Evolutionary conservation across 345 rosid genomes (phyloP).

Genomic region (Clarkia xantiana): DNA sequence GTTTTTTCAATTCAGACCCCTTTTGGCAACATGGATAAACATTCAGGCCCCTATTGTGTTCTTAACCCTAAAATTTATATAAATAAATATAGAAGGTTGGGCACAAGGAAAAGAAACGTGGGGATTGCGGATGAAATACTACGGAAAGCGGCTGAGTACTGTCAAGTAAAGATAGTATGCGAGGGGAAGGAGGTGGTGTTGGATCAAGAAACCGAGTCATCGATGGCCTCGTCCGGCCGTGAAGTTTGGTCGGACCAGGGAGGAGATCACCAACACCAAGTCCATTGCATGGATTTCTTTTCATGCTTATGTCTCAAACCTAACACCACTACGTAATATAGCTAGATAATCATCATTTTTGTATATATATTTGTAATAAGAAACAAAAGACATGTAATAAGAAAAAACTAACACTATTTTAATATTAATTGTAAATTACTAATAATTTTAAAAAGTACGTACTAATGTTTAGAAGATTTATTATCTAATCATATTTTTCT

Average conservation of each 20-base stretch:
- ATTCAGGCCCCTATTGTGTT: no score
- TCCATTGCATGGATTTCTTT: slow-evolving; percentile 12
- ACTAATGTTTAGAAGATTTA: no score
- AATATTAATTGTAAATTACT: no score
- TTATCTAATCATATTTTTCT: no score
- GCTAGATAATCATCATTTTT: no score
- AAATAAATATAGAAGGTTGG: slow-evolving; percentile 41
- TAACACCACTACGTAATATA: background rate
- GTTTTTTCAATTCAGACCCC: no score
- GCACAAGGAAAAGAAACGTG: slow-evolving; percentile 27
- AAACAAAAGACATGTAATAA: no score
- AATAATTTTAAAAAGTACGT: no score
- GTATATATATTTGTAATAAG: no score
- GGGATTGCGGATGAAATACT: slow-evolving; percentile 40
- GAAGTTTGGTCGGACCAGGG: slow-evolving; percentile 7
- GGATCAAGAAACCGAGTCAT: slow-evolving; percentile 14
- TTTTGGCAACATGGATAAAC: no score
- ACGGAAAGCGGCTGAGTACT: slow-evolving; percentile 31
- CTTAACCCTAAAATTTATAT: no score
- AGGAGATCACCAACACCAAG: slow-evolving; percentile 8
- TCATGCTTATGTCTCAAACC: slow-evolving; percentile 9
- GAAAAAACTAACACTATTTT: no score
- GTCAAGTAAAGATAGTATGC: slow-evolving; percentile 49
- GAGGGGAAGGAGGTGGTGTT: slow-evolving; percentile 40
- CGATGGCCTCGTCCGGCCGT: slow-evolving; percentile 6